phyloP scores from a whole-genome alignment of 805 yeast genomes.

The Kurtzmaniella fragi region DNA sequence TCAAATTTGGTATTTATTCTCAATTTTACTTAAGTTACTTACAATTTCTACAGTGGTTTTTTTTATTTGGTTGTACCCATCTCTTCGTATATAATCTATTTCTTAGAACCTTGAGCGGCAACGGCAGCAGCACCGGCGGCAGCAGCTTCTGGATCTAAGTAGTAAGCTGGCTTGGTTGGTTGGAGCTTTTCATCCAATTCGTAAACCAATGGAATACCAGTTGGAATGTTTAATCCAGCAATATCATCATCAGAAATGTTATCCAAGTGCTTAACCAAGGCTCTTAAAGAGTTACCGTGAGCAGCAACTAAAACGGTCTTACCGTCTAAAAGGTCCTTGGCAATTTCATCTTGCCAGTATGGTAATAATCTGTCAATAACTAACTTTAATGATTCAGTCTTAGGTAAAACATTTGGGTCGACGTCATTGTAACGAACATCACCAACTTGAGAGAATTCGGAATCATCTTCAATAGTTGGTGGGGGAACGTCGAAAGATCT shows the following conservation, averaged over 20 bases:
- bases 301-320: slow-evolving; percentile 94
- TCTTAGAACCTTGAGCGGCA: slow-evolving; percentile 81
- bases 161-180: slow-evolving; percentile 91
- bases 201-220: slow-evolving; percentile 97
- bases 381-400: slow-evolving; percentile 89
- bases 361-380: slow-evolving; percentile 96
- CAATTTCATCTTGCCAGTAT: slow-evolving; percentile 91
- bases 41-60: too few relatives aligned
- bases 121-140: slow-evolving; percentile 99
- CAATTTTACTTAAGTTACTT: too few relatives aligned
- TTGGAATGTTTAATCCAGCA: slow-evolving; percentile 94
- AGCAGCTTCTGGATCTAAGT: slow-evolving; percentile 99
- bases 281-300: slow-evolving; percentile 98
- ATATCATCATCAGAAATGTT: slow-evolving; percentile 87
- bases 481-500: slow-evolving; percentile 97
- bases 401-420: slow-evolving; percentile 84
- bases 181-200: slow-evolving; percentile 83
- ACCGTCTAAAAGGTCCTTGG: slow-evolving; percentile 76
- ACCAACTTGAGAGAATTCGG: slow-evolving; percentile 78
- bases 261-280: slow-evolving; percentile 92
- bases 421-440: slow-evolving; percentile 82
- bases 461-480: slow-evolving; percentile 73
- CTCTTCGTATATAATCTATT: slow-evolving; percentile 13
- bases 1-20: too few relatives aligned
- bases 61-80: too few relatives aligned